These are phyloP conservation scores for Begonia fuchsioides DNA, from an alignment of 306 rosid genomes.

Conservation along the genomic window DNA sequence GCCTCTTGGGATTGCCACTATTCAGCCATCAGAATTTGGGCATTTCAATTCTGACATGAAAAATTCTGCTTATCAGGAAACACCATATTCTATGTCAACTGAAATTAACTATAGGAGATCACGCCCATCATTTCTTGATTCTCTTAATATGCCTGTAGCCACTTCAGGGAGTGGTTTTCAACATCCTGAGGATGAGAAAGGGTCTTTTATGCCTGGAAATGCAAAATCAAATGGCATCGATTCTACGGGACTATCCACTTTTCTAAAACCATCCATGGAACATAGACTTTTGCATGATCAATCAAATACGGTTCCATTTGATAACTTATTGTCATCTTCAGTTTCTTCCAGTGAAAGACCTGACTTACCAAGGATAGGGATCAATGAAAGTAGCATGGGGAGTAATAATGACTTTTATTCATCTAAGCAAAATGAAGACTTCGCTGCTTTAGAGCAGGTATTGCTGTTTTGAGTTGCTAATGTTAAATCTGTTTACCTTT, in stretches of 20 bases:
- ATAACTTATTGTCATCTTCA: constrained; percentile 17
- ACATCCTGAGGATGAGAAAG: constrained; percentile 25
- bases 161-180: constrained; percentile 35
- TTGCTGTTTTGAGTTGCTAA: constrained; percentile 12
- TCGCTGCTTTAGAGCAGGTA: constrained; percentile 93
- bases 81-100: constrained; percentile 19
- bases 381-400: constrained; percentile 41
- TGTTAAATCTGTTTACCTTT: background rate
- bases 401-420: constrained; percentile 35
- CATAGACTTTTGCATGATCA: constrained; percentile 12
- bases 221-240: constrained; percentile 26
- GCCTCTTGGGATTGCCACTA: constrained; percentile 17
- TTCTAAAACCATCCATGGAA: constrained; percentile 26
- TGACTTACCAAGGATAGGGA: constrained; percentile 20
- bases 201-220: constrained; percentile 25
- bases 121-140: constrained; percentile 85
- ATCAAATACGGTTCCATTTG: constrained; percentile 17
- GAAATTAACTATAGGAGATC: constrained; percentile 56
- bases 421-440: constrained; percentile 67
- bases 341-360: constrained; percentile 16
- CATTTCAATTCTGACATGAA: constrained; percentile 26
- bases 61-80: constrained; percentile 30
- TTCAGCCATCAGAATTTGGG: constrained; percentile 29
- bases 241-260: constrained; percentile 23
- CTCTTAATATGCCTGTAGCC: constrained; percentile 42